Evolutionary conservation across 371 early-diverging fungal genomes (phyloP).

Genomic region (Spiromyces aspiralis): DNA sequence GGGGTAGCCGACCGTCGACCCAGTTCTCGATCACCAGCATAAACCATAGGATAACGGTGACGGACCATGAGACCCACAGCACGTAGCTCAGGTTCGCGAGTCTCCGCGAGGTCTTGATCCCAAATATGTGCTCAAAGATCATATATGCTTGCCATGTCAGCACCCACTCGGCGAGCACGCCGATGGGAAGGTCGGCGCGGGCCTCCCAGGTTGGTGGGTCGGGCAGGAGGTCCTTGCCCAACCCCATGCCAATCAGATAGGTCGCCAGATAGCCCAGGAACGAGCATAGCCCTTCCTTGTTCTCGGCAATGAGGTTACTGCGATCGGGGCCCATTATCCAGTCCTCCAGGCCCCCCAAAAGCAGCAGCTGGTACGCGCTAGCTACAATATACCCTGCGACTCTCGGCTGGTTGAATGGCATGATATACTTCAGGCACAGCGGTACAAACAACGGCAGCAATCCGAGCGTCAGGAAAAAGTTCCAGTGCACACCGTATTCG

Average conservation of each 20-base stretch:
- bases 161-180: slow-evolving; percentile 21
- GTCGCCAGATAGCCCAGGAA: slow-evolving; percentile 60
- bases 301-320: slow-evolving; percentile 56
- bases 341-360: slow-evolving; percentile 40
- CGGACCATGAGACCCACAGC: slow-evolving; percentile 53
- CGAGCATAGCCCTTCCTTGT: slow-evolving; percentile 84
- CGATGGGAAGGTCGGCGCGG: slow-evolving; percentile 27
- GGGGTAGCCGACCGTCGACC: slow-evolving; percentile 17
- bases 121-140: slow-evolving; percentile 3
- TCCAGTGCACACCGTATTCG: slow-evolving; percentile 97
- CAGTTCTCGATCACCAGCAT: slow-evolving; percentile 38
- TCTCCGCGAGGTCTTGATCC: slow-evolving; percentile 43
- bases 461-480: slow-evolving; percentile 91
- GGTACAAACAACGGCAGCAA: slow-evolving; percentile 63
- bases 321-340: slow-evolving; percentile 70
- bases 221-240: slow-evolving; percentile 38
- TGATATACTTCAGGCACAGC: slow-evolving; percentile 22
- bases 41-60: slow-evolving; percentile 34
- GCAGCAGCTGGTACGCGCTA: slow-evolving; percentile 39
- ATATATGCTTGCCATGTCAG: background rate
- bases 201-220: slow-evolving; percentile 28
- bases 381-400: slow-evolving; percentile 32
- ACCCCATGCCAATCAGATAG: slow-evolving; percentile 51
- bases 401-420: slow-evolving; percentile 11
- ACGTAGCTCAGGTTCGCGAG: slow-evolving; percentile 66